Percentiles rank a stretch among this genome's conserved stretches.
phyloP scores from a whole-genome alignment of 2,329 filamentous ascomycete genomes.

The Didymella pomorum region DNA sequence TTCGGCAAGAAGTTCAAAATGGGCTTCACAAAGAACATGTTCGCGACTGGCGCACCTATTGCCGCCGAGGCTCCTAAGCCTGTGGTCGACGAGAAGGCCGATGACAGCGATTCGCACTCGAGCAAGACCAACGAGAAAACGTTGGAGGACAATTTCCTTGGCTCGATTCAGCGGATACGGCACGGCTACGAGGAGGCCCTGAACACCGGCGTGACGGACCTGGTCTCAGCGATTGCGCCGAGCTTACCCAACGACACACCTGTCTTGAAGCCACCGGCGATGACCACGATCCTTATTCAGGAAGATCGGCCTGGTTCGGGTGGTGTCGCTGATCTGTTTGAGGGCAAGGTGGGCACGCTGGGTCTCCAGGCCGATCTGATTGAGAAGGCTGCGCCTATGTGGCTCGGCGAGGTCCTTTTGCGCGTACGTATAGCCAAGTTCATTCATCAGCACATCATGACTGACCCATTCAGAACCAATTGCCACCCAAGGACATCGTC shows the following conservation, averaged over 20 bases:
- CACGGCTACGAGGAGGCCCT: constrained; percentile 76
- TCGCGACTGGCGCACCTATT: constrained; percentile 67
- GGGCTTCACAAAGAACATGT: constrained; percentile 84
- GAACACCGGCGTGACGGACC: constrained; percentile 56
- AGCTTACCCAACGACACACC: constrained; percentile 78
- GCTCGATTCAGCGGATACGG: constrained; percentile 75
- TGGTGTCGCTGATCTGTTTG: constrained; percentile 82
- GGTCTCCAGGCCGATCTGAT: constrained; percentile 81
- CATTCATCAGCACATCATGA: neutral
- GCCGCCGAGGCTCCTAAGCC: constrained; percentile 74
- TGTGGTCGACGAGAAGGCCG: constrained; percentile 75
- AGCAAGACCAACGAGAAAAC: constrained; percentile 72
- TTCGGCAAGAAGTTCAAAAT: constrained; percentile 86
- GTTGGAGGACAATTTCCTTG: constrained; percentile 77
- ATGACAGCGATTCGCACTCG: constrained; percentile 67
- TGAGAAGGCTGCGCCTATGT: constrained; percentile 86
- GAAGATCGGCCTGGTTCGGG: constrained; percentile 70
- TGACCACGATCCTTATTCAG: constrained; percentile 70
- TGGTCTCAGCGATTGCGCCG: constrained; percentile 72
- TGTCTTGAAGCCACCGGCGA: constrained; percentile 73
- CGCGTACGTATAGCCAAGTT: constrained; percentile 56
- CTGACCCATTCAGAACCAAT: constrained; percentile 67
- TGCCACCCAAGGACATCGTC: constrained; percentile 86
- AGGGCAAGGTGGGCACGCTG: constrained; percentile 82
- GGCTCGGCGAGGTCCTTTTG: constrained; percentile 88